Percentiles rank a stretch among this genome's conserved stretches.
Conservation (phyloP, 2,329 filamentous ascomycete genomes). For the Colletotrichum neosansevieriae region DNA sequence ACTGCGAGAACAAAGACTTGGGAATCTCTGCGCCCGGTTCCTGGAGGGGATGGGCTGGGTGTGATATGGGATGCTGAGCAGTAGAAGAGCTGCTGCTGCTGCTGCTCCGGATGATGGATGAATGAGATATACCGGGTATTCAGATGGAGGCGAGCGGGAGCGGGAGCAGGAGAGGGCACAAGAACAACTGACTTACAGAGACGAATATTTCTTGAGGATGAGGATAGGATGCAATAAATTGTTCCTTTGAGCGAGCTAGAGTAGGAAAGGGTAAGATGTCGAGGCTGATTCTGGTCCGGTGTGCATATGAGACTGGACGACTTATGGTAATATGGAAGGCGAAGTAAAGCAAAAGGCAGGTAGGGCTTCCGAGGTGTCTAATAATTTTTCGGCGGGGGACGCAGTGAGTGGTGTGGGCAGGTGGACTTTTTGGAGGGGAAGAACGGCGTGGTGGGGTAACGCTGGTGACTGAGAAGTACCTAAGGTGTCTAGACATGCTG, state of each 20-base stretch:
- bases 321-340: background rate
- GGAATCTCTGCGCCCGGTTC: slow-evolving; percentile 28
- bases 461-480: slow-evolving; percentile 34
- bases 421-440: slow-evolving; percentile 39
- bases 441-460: slow-evolving; percentile 32
- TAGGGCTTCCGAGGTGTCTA: slow-evolving; percentile 41
- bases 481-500: slow-evolving; percentile 13
- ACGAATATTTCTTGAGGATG: slow-evolving; percentile 6
- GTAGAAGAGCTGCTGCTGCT: background rate
- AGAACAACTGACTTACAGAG: slow-evolving; percentile 33
- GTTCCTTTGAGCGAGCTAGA: slow-evolving; percentile 26
- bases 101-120: slow-evolving; percentile 19
- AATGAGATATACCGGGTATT: slow-evolving; percentile 39
- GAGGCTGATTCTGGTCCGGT: slow-evolving; percentile 33
- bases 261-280: slow-evolving; percentile 35
- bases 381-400: slow-evolving; percentile 40
- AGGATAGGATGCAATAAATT: slow-evolving; percentile 3
- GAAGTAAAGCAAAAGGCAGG: slow-evolving; percentile 19
- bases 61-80: slow-evolving; percentile 12
- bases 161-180: slow-evolving; percentile 10
- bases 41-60: slow-evolving; percentile 13
- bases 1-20: slow-evolving; percentile 22
- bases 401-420: slow-evolving; percentile 39
- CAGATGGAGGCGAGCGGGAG: slow-evolving; percentile 18
- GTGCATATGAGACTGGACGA: slow-evolving; percentile 34